A percentile compares a stretch with the other conserved stretches of the same genome.
phyloP scores from a whole-genome alignment of 805 yeast genomes.

The Ogataea paradorogensis region DNA sequence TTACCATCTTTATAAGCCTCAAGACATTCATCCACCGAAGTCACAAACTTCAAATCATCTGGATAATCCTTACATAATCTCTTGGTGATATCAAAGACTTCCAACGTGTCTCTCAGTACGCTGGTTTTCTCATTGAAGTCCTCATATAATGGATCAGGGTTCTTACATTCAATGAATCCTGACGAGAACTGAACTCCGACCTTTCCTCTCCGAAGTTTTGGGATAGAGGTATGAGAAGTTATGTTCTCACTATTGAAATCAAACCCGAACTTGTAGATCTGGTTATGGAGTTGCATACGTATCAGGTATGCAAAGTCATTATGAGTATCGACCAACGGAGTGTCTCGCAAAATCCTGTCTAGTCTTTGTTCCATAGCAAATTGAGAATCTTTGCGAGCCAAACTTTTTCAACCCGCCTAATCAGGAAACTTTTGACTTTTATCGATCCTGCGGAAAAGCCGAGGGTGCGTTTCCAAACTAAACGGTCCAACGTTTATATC shows the following conservation, averaged over 20 bases:
- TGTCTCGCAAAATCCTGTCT: conserved; percentile 6
- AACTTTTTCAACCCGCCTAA: neutral
- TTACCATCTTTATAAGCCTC: conserved; percentile 31
- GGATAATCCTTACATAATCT: conserved; percentile 41
- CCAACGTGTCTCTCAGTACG: conserved; percentile 49
- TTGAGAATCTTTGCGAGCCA: too few species aligned
- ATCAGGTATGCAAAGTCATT: conserved; percentile 49
- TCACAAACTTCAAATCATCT: conserved; percentile 37
- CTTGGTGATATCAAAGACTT: conserved; percentile 48
- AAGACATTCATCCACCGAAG: conserved; percentile 37
- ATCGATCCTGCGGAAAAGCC: neutral
- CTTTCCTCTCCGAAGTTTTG: conserved; percentile 37
- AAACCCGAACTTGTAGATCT: conserved; percentile 38
- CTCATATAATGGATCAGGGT: conserved; percentile 37
- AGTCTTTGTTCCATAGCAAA: neutral
- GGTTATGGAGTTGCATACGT: conserved; percentile 42
- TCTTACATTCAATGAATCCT: conserved; percentile 44
- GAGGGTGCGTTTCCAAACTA: neutral
- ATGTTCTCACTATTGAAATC: conserved; percentile 16
- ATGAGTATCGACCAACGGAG: conserved; percentile 49
- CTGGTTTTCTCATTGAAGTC: conserved; percentile 43
- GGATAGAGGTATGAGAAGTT: conserved; percentile 35
- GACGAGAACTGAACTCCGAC: conserved; percentile 49
- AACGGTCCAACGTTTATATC: neutral
- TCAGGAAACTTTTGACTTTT: neutral